Percentiles rank a stretch among this genome's conserved stretches.
Conservation (phyloP, 73 alveolate genomes). For the Paramecium sonneborni region DNA sequence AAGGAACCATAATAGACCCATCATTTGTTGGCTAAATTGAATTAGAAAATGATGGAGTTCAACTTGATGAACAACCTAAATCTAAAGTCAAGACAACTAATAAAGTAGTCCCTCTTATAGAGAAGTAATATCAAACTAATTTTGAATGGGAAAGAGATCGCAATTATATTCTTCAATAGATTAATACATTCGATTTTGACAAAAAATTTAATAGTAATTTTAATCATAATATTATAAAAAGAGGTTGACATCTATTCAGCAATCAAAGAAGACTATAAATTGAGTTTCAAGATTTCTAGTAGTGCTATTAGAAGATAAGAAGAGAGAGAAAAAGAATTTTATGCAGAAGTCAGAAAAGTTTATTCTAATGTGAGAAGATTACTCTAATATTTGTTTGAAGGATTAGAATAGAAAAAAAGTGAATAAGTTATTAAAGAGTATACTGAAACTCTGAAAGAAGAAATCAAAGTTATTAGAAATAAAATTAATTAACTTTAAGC, state of each 20-base stretch:
- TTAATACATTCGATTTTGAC: background rate
- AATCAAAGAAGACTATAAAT: background rate
- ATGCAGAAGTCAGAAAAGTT: background rate
- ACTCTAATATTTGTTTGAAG: background rate
- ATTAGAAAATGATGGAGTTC: background rate
- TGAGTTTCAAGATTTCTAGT: background rate
- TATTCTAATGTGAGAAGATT: conserved; percentile 7
- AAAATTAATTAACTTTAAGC: background rate
- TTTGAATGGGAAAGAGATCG: conserved; percentile 18
- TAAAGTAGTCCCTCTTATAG: background rate
- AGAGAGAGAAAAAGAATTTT: background rate
- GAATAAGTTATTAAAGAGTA: background rate
- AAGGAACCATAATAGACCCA: background rate
- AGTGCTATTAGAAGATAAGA: background rate
- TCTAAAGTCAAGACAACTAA: background rate
- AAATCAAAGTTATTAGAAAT: background rate
- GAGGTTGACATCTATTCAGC: background rate
- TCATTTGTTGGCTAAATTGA: background rate
- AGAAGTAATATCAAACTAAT: background rate
- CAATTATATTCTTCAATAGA: background rate
- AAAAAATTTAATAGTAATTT: background rate
- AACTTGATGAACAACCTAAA: background rate
- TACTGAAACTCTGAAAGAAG: background rate
- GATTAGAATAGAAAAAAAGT: background rate
- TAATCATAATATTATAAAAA: background rate